These are phyloP conservation scores for Yamadazyma kanchanaburiensis DNA, from an alignment of 1,139 yeast species.

Conservation along the genomic window DNA sequence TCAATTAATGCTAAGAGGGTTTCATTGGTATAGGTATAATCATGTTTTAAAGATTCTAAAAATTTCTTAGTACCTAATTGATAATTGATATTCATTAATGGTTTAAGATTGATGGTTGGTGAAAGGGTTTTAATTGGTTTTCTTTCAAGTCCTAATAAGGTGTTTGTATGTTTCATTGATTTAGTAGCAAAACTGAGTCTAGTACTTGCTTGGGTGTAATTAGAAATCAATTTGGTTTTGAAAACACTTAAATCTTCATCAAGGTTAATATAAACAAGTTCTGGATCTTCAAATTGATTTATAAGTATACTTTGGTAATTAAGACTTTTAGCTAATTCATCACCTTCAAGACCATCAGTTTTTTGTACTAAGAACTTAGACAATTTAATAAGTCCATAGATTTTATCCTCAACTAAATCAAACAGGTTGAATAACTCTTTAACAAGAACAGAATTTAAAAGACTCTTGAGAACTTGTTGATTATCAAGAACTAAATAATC, in stretches of 20 bases:
- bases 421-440: conserved; percentile 24
- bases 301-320: conserved; percentile 39
- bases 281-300: conserved; percentile 51
- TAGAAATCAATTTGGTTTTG: conserved; percentile 17
- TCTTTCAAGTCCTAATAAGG: conserved; percentile 9
- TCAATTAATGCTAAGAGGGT: conserved; percentile 37
- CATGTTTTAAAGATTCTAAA: conserved; percentile 23
- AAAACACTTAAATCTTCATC: conserved; percentile 31
- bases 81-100: conserved; percentile 28
- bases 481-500: conserved; percentile 7
- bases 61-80: conserved; percentile 26
- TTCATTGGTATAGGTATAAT: conserved; percentile 24
- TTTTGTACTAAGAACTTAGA: conserved; percentile 22
- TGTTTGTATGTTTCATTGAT: conserved; percentile 20
- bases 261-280: conserved; percentile 42
- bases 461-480: conserved; percentile 6
- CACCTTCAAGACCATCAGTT: conserved; percentile 7
- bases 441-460: conserved; percentile 29
- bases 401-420: conserved; percentile 30
- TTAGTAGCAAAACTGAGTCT: conserved; percentile 12
- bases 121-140: conserved; percentile 1
- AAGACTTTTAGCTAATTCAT: conserved; percentile 19
- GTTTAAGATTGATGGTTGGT: conserved; percentile 23
- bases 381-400: conserved; percentile 30
- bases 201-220: conserved; percentile 12